phyloP scores from a whole-genome alignment of 768 basidiomycete species.

The Mycena capillaripes region DNA sequence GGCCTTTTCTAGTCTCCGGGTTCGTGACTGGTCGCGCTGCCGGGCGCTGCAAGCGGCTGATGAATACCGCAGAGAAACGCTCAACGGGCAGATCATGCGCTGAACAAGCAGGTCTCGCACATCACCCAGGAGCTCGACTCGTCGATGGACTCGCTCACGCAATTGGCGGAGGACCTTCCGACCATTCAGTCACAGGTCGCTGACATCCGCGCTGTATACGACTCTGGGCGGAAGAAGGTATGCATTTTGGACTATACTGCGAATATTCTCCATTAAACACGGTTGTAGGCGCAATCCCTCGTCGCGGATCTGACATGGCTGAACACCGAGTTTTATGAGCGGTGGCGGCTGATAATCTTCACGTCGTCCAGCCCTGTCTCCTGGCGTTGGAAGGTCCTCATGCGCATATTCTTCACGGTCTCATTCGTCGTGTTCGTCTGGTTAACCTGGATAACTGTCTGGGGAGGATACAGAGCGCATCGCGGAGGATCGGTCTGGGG shows the following conservation, averaged over 20 bases:
- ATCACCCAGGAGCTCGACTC: slow-evolving; percentile 73
- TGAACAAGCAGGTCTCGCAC: slow-evolving; percentile 72
- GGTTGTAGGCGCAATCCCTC: slow-evolving; percentile 71
- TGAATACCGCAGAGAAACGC: slow-evolving; percentile 62
- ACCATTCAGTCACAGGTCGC: slow-evolving; percentile 71
- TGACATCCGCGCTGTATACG: slow-evolving; percentile 76
- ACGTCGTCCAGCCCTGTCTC: slow-evolving; percentile 81
- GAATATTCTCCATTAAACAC: not conserved
- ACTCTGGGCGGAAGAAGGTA: slow-evolving; percentile 79
- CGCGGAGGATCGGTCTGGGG: slow-evolving; percentile 85
- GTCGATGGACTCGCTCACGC: slow-evolving; percentile 68
- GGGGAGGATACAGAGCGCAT: slow-evolving; percentile 81
- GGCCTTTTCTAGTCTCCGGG: slow-evolving; percentile 72
- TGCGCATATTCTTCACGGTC: slow-evolving; percentile 72
- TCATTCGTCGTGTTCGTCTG: slow-evolving; percentile 71
- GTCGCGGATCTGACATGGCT: slow-evolving; percentile 80
- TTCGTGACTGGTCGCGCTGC: slow-evolving; percentile 43
- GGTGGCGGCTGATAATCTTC: slow-evolving; percentile 82
- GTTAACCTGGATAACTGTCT: slow-evolving; percentile 71
- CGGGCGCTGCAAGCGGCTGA: not conserved
- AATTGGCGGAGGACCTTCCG: slow-evolving; percentile 73
- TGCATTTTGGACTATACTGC: slow-evolving; percentile 27
- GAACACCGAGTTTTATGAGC: slow-evolving; percentile 83
- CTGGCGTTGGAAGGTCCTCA: slow-evolving; percentile 73
- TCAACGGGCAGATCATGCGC: slow-evolving; percentile 70